Base-by-base conservation (phyloP, 108 stramenopile genomes). In the Cyclostephanos invisitatus region DNA sequence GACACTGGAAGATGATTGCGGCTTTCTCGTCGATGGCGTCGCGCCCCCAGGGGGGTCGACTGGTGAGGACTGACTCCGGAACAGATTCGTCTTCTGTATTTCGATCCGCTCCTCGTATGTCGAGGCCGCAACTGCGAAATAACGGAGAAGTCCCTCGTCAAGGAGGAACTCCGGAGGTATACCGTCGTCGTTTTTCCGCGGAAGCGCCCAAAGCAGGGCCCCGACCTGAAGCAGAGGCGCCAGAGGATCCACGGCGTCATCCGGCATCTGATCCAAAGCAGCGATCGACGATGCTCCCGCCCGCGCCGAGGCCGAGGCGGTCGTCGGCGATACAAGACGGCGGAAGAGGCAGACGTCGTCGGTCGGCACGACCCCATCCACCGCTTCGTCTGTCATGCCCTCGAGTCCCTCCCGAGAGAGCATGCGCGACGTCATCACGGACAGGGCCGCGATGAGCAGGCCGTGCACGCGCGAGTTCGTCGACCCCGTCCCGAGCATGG, bases 91-190 rank as follows among this genome's bases (percentile, higher is more conserved):
- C 51, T 88, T 90, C 50, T 90, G 87, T 36, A 87, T 85, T 53
- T 93, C 92, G 59, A 90, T 84, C 28, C 89, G 69, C 50, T 90
- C 89, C 55, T 88, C 89, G 55, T 89, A 89, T 7, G 56, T 75
- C 32, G 89, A 80, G 21, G 89, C 85, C 40, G 92, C 92, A 40
- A 86, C 49, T 20, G 83, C 89, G 64, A 93, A 75, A 59, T 90
- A 90, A 3, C 54, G 36, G 18, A 90, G 67, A 3, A 90, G 60
- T 17, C 79, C 66, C 12, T 59, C 37, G 60, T 92, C 81, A 24
- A 89, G 55, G 14, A 75, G 51, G 59, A 82, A 78, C 36, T 80
- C 61, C 0, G 46, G 42, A 15, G 48, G 14, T 27, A 24, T 40
- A 7, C 62, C 69, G 17, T 51, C 65, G 21, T 73, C 38, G 42